A percentile compares a stretch with the other conserved stretches of the same genome.
Conservation (phyloP, 108 stramenopile species). For the Pseudonitzschia pungens region DNA sequence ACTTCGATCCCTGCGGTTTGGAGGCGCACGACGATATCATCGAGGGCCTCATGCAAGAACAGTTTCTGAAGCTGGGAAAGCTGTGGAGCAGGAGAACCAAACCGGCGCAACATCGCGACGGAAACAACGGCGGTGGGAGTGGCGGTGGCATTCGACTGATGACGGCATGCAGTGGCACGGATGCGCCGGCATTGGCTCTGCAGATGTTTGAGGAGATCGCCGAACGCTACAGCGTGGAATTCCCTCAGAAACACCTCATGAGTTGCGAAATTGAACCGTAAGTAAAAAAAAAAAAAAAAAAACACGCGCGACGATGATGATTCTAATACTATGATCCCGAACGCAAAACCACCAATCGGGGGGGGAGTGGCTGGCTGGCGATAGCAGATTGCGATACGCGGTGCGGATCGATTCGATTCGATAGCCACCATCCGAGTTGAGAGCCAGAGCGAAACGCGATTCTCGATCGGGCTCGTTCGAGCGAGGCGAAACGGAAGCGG, state of each 20-base stretch:
- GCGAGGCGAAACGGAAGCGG: too few species aligned
- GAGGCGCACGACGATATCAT: slow-evolving; percentile 80
- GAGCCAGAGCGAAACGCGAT: too few species aligned
- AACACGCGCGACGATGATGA: too few species aligned
- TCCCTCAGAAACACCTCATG: slow-evolving; percentile 52
- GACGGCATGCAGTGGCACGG: slow-evolving; percentile 77
- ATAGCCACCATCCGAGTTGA: too few species aligned
- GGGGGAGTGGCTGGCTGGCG: too few species aligned
- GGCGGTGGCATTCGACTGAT: slow-evolving; percentile 39
- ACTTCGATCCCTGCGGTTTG: slow-evolving; percentile 70
- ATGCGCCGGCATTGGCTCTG: slow-evolving; percentile 77
- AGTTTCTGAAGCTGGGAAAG: slow-evolving; percentile 48
- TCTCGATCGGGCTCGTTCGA: too few species aligned
- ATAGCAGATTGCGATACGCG: too few species aligned
- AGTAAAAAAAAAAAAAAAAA: too few species aligned
- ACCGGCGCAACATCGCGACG: background rate
- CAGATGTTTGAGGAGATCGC: slow-evolving; percentile 47
- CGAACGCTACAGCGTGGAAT: background rate
- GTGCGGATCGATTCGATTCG: too few species aligned
- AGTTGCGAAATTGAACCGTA: slow-evolving; percentile 72
- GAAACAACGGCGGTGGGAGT: too few species aligned
- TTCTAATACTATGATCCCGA: too few species aligned
- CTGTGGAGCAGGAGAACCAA: slow-evolving; percentile 29
- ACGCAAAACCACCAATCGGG: too few species aligned
- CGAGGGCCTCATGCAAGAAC: slow-evolving; percentile 53